A percentile compares a stretch with the other conserved stretches of the same genome.
Evolutionary conservation across 2,329 filamentous ascomycete species (phyloP).

Genomic region (Aotearoamyces nothofagi): DNA sequence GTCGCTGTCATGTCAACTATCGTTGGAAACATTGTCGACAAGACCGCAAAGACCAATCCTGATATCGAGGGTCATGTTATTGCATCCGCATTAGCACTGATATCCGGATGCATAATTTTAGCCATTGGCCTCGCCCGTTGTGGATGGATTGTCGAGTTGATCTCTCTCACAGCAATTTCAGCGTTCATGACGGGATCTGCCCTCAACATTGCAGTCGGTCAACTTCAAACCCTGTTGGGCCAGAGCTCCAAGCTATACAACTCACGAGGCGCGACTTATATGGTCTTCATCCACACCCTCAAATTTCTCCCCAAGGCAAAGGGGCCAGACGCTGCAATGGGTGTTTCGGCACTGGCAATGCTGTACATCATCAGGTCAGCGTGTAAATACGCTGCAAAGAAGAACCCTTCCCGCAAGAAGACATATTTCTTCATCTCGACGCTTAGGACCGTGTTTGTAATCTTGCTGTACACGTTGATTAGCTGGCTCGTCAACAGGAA

Average conservation of each 20-base stretch:
- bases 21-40: slow-evolving; percentile 64
- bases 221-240: slow-evolving; percentile 71
- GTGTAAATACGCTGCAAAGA: slow-evolving; percentile 50
- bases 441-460: slow-evolving; percentile 65
- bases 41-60: slow-evolving; percentile 40
- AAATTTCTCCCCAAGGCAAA: slow-evolving; percentile 51
- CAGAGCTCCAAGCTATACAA: slow-evolving; percentile 52
- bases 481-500: slow-evolving; percentile 56
- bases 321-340: slow-evolving; percentile 65
- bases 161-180: slow-evolving; percentile 76
- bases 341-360: slow-evolving; percentile 50
- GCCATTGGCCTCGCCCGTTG: slow-evolving; percentile 65
- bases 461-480: slow-evolving; percentile 65
- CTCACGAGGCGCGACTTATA: slow-evolving; percentile 65
- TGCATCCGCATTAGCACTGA: slow-evolving; percentile 63
- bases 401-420: slow-evolving; percentile 50
- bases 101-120: slow-evolving; percentile 63
- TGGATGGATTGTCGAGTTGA: slow-evolving; percentile 87
- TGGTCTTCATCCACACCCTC: slow-evolving; percentile 69
- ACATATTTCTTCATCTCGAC: slow-evolving; percentile 67
- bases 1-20: slow-evolving; percentile 93
- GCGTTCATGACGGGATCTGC: slow-evolving; percentile 97
- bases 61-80: slow-evolving; percentile 48
- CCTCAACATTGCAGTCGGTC: slow-evolving; percentile 73
- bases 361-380: slow-evolving; percentile 50